phyloP scores from a whole-genome alignment of 208 protist species.

The Leishmania mexicana region DNA sequence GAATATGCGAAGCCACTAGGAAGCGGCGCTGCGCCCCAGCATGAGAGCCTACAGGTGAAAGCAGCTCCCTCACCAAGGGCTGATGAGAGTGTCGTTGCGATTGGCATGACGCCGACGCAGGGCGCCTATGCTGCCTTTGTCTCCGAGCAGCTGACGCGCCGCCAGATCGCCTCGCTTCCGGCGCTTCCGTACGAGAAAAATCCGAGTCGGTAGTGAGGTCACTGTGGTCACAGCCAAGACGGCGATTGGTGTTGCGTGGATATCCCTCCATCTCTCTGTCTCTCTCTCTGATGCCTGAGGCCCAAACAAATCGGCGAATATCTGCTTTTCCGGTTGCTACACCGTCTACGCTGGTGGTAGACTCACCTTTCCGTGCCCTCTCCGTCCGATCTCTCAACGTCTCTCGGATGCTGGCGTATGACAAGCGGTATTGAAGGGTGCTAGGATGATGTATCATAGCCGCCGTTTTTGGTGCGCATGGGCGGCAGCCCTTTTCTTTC shows the following conservation, averaged over 20 bases:
- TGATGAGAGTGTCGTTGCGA: conserved; percentile 14
- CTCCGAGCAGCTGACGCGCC: conserved; percentile 48
- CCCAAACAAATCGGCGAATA: background rate
- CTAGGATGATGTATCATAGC: conserved; percentile 7
- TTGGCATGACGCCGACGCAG: conserved; percentile 65
- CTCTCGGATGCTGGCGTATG: background rate
- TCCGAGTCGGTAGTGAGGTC: conserved; percentile 10
- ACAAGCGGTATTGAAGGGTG: background rate
- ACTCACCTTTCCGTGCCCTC: too few relatives aligned
- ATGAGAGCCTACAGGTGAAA: background rate
- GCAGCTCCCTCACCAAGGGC: background rate
- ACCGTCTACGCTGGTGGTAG: background rate
- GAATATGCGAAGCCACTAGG: background rate
- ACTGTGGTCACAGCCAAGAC: background rate
- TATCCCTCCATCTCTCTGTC: background rate
- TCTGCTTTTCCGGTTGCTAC: background rate
- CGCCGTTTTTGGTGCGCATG: background rate
- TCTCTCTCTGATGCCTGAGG: background rate
- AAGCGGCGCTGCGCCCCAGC: background rate
- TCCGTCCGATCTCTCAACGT: background rate
- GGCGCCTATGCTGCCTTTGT: conserved; percentile 60
- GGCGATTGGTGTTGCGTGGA: background rate
- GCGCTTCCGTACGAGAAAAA: conserved; percentile 58
- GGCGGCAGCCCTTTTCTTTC: background rate
- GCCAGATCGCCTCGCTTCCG: conserved; percentile 48